phyloP scores from a whole-genome alignment of 2,329 filamentous ascomycete species.

The Plectosphaerella sp. region DNA sequence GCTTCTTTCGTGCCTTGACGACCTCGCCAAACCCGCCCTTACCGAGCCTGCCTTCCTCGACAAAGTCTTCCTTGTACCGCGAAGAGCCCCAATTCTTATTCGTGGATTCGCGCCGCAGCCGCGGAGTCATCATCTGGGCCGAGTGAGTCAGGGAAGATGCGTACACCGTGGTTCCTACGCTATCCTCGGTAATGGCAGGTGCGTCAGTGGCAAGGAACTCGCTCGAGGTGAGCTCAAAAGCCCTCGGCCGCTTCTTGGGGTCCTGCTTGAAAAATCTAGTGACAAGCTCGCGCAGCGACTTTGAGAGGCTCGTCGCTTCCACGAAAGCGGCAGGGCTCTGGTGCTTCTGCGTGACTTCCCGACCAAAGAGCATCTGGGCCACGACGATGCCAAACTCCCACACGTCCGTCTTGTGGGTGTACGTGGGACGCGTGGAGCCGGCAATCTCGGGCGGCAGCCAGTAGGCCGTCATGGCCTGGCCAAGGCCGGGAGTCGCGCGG shows the following conservation, averaged over 20 bases:
- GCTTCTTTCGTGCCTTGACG: conserved; percentile 84
- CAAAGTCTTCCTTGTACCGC: conserved; percentile 83
- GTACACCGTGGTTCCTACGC: conserved; percentile 30
- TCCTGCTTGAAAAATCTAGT: conserved; percentile 81
- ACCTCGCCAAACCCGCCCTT: conserved; percentile 96
- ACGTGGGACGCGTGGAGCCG: conserved; percentile 54
- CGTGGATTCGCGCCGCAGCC: conserved; percentile 59
- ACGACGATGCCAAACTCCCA: conserved; percentile 94
- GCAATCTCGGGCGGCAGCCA: conserved; percentile 80
- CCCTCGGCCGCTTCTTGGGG: conserved; percentile 76
- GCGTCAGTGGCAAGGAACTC: conserved; percentile 65
- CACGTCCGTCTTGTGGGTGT: conserved; percentile 78
- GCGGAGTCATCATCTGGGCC: conserved; percentile 38
- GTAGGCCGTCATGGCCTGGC: conserved; percentile 68
- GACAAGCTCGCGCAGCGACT: conserved; percentile 73
- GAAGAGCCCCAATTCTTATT: conserved; percentile 49
- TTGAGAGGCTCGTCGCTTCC: conserved; percentile 66
- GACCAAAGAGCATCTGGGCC: conserved; percentile 89
- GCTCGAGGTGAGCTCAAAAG: conserved; percentile 66
- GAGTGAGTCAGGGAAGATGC: conserved; percentile 14
- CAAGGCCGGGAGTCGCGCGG: conserved; percentile 45
- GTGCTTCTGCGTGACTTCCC: conserved; percentile 71
- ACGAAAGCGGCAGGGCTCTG: conserved; percentile 73
- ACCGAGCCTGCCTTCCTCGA: conserved; percentile 82
- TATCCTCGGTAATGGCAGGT: conserved; percentile 40